A percentile compares a stretch with the other conserved stretches of the same genome.
Evolutionary conservation across 139 green algal species (phyloP).

Genomic region (Dunaliella sp.): DNA sequence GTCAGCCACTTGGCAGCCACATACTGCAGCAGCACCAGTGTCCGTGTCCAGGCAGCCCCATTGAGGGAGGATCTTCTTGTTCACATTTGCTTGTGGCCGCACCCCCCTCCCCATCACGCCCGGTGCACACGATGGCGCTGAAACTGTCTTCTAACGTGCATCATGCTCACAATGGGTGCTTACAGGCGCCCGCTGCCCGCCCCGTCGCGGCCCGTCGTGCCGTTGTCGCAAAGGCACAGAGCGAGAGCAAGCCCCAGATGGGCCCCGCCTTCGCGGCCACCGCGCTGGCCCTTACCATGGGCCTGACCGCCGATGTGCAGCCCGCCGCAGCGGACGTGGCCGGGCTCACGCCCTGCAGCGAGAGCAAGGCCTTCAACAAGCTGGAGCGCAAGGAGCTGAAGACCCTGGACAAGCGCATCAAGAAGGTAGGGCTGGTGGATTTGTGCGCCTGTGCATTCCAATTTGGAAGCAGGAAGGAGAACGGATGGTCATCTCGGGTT

Average conservation of each 20-base stretch:
- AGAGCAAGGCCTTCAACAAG: conserved; percentile 95
- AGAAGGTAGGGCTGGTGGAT: conserved; percentile 72
- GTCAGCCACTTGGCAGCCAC: background rate
- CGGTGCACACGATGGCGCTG: background rate
- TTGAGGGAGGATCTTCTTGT: background rate
- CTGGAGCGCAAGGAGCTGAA: conserved; percentile 93
- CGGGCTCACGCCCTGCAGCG: conserved; percentile 92
- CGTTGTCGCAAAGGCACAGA: background rate
- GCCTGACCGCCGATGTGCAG: conserved; percentile 67
- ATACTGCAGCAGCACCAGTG: background rate
- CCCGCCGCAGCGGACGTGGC: conserved; percentile 86
- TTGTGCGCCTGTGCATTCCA: no score
- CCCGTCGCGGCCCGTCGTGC: background rate
- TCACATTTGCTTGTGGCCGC: background rate
- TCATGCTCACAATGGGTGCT: no score
- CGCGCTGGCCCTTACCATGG: background rate
- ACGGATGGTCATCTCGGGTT: no score
- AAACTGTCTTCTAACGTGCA: background rate
- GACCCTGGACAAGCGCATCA: conserved; percentile 79
- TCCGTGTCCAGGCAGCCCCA: background rate
- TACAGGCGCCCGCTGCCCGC: background rate
- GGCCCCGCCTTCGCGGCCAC: background rate
- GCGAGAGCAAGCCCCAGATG: background rate
- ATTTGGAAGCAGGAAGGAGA: no score
- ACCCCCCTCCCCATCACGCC: background rate